Evolutionary conservation across 2,329 filamentous ascomycete genomes (phyloP).

Genomic region (Endocalyx cinctus): DNA sequence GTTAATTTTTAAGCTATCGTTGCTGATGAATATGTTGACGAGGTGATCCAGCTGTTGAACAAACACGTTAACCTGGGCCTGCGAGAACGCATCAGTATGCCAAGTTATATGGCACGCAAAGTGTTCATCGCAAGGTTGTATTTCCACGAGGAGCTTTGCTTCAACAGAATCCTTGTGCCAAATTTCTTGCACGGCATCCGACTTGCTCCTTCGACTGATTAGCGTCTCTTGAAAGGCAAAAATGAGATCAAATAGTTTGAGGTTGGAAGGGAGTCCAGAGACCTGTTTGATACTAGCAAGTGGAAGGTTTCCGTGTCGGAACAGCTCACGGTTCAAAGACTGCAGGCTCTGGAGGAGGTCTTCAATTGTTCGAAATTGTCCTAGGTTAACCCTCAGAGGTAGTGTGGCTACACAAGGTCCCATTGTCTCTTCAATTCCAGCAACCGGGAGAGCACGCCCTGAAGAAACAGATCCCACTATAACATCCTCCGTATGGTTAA

Average conservation of each 20-base stretch:
- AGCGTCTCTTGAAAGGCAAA: slow-evolving; percentile 82
- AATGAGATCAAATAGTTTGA: slow-evolving; percentile 68
- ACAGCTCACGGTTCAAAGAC: slow-evolving; percentile 56
- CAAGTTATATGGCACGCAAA: slow-evolving; percentile 45
- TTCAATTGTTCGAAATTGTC: slow-evolving; percentile 42
- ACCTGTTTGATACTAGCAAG: slow-evolving; percentile 65
- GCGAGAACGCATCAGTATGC: slow-evolving; percentile 44
- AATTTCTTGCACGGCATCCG: slow-evolving; percentile 44
- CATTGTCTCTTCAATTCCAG: slow-evolving; percentile 65
- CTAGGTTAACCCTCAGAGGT: slow-evolving; percentile 63
- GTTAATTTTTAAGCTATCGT: slow-evolving; percentile 21
- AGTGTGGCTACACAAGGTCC: slow-evolving; percentile 77
- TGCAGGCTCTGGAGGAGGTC: slow-evolving; percentile 65
- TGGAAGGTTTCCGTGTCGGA: slow-evolving; percentile 60
- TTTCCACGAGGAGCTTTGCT: slow-evolving; percentile 69
- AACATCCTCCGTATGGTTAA: slow-evolving; percentile 62
- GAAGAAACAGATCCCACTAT: slow-evolving; percentile 77
- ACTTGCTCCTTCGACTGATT: slow-evolving; percentile 23
- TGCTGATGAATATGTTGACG: slow-evolving; percentile 23
- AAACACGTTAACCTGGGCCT: slow-evolving; percentile 51
- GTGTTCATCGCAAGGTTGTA: slow-evolving; percentile 54
- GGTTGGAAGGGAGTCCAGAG: slow-evolving; percentile 48
- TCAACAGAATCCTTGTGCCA: slow-evolving; percentile 69
- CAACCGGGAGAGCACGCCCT: slow-evolving; percentile 69
- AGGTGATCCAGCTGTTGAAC: slow-evolving; percentile 57